Evolutionary conservation across 371 early-diverging fungal species (phyloP).

Genomic region (Mucor lusitanicus): DNA sequence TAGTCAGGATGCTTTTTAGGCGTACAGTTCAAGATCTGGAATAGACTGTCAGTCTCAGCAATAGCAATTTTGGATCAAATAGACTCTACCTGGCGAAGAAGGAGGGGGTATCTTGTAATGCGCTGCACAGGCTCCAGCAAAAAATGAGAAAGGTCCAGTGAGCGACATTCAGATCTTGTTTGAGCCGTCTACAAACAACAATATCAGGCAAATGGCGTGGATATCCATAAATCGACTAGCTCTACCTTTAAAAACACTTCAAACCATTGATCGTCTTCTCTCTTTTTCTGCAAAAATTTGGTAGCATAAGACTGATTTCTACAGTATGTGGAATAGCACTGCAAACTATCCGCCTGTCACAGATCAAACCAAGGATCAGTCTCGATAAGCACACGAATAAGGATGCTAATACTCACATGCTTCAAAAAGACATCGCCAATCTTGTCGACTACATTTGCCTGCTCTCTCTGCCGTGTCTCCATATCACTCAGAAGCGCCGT

Average conservation of each 20-base stretch:
- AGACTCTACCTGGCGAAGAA: conserved; percentile 73
- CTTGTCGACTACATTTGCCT: conserved; percentile 47
- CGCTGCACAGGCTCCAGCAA: conserved; percentile 93
- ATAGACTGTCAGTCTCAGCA: background rate
- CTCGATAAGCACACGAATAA: background rate
- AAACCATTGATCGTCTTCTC: conserved; percentile 55
- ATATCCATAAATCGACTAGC: background rate
- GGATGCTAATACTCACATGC: conserved; percentile 42
- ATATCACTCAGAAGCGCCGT: conserved; percentile 71
- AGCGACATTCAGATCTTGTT: conserved; percentile 74
- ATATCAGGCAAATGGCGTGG: background rate
- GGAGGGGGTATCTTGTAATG: conserved; percentile 89
- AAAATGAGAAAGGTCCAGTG: conserved; percentile 83
- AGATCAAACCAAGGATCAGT: background rate
- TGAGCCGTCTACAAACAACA: conserved; percentile 43
- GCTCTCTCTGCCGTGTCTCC: conserved; percentile 61
- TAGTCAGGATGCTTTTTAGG: conserved; percentile 80
- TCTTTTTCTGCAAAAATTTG: conserved; percentile 63
- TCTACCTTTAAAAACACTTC: conserved; percentile 67
- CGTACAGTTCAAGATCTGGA: conserved; percentile 83
- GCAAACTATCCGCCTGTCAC: conserved; percentile 50
- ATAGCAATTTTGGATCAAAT: background rate
- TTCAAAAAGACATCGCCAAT: conserved; percentile 68
- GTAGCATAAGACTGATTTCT: conserved; percentile 66
- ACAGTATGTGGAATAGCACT: conserved; percentile 69